Conservation (phyloP, 1,284 basidiomycete genomes). For the Ustilago bromivora region DNA sequence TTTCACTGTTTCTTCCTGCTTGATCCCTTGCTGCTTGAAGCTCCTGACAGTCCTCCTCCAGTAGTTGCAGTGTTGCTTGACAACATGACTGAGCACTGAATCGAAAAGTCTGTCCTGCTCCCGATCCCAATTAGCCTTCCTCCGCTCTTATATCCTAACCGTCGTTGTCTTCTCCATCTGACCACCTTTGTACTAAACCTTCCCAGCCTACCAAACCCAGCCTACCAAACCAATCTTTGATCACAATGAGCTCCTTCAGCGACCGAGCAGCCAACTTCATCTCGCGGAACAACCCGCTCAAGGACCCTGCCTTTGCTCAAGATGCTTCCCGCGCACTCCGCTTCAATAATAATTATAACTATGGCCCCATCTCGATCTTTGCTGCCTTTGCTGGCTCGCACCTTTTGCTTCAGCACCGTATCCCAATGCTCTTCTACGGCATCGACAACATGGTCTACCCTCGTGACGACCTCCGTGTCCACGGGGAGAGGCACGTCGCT, state of each 20-base stretch:
- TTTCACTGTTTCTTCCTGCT: not conserved
- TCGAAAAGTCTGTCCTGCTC: not conserved
- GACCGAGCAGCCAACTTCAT: slow-evolving; percentile 42
- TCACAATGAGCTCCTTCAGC: slow-evolving; percentile 38
- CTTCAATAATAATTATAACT: slow-evolving; percentile 50
- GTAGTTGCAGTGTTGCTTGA: not conserved
- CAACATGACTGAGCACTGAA: slow-evolving; percentile 16
- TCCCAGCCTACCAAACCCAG: too few species aligned
- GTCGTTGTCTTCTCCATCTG: not conserved
- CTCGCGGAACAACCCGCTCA: slow-evolving; percentile 47
- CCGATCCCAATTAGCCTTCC: not conserved
- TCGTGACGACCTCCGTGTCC: slow-evolving; percentile 37
- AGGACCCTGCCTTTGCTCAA: slow-evolving; percentile 36
- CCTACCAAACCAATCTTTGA: not conserved
- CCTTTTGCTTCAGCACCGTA: slow-evolving; percentile 46
- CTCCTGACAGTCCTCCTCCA: not conserved
- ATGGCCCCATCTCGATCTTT: slow-evolving; percentile 50
- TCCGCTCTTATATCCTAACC: not conserved
- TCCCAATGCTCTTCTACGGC: slow-evolving; percentile 49
- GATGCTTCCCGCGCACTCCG: slow-evolving; percentile 34
- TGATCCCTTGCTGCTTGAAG: slow-evolving; percentile 12
- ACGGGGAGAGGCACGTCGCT: slow-evolving; percentile 47
- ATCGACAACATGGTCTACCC: slow-evolving; percentile 51
- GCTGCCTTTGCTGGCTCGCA: slow-evolving; percentile 54
- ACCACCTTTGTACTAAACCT: not conserved